Evolutionary conservation across 2,329 filamentous ascomycete genomes (phyloP).

Genomic region (Neophaeococcomyces aloes): DNA sequence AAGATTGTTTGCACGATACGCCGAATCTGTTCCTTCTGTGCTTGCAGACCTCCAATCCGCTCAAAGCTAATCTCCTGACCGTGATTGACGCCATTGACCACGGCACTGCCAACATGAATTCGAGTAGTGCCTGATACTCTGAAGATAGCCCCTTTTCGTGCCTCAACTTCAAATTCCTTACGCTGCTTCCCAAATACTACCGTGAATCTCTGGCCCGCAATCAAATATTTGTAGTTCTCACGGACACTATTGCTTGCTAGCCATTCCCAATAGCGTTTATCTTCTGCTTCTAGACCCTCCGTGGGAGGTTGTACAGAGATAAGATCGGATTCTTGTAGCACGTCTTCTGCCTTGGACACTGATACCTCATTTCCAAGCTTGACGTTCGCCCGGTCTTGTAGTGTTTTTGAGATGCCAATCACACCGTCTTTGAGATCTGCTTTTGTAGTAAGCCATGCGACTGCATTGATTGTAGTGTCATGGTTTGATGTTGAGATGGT

Average conservation of each 20-base stretch:
- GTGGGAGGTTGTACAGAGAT: constrained; percentile 42
- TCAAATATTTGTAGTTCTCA: constrained; percentile 29
- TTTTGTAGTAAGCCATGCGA: constrained; percentile 52
- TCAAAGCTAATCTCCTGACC: neutral
- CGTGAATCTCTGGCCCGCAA: constrained; percentile 9
- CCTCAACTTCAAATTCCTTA: constrained; percentile 20
- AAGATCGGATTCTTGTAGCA: constrained; percentile 45
- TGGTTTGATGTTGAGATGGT: constrained; percentile 29
- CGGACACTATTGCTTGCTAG: constrained; percentile 41
- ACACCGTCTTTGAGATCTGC: constrained; percentile 54
- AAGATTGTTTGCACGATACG: constrained; percentile 13
- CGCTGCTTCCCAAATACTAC: constrained; percentile 20
- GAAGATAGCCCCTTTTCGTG: neutral
- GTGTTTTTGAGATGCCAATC: constrained; percentile 60
- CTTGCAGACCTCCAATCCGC: constrained; percentile 14
- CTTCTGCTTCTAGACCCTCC: constrained; percentile 20
- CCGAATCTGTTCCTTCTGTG: constrained; percentile 12
- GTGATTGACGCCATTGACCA: constrained; percentile 4
- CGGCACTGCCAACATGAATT: constrained; percentile 5
- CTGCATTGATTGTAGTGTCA: constrained; percentile 29
- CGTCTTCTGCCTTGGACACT: constrained; percentile 44
- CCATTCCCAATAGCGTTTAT: constrained; percentile 40
- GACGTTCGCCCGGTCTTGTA: constrained; percentile 62
- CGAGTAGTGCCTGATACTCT: neutral
- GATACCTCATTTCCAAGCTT: constrained; percentile 60